Evolutionary conservation across 352 stramenopile genomes (phyloP), one percentile per base, ranked within the genome.

Genomic region (Pseudoperonospora humuli): DNA sequence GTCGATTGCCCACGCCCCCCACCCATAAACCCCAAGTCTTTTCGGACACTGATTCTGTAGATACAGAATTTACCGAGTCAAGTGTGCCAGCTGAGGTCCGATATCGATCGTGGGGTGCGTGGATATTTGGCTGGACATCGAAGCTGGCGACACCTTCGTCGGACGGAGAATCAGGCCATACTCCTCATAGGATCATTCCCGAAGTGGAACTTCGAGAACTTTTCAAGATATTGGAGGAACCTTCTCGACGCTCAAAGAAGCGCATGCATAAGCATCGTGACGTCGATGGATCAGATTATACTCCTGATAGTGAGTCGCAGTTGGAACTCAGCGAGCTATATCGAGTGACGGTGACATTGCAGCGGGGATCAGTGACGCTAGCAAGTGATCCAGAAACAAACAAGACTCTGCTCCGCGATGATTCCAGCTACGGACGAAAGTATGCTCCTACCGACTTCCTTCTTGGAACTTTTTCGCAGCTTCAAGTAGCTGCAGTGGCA

Each of bases 141-240:
- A 77, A 78, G 21, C 58, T 92, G 33, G 60, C 67, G 23, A 42
- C 56, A n/a, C 45, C 67, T 43, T 42, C 56, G 17, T 51, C 64
- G 18, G 50, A 60, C 21, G 46, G 50, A 15, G 54, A 70, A 40
- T 26, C 42, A 19, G 45, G 61, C 10, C 46, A 68, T 11, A 32
- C 24, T 14, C 61, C 73, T 0, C 62, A 69, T 29, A 64, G 70
- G 3, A 68, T 70, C 15, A 70, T 92, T 45, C 76, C 79, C 9
- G 82, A 93, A 50, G 68, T 91, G 18, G 82, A 94, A 27, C 64
- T 89, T 28, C 69, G 76, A 11, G 79, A 94, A 45, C 45, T 94
- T n/a, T 94, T 87, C 42, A 86, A 88, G 35, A 89, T 94, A 40
- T 57, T 94, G 17, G 82, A 91, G 37, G 79, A 89, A 11, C 77